Base-by-base conservation (phyloP, 1,284 basidiomycete species). In the Apiotrichum sp. region DNA sequence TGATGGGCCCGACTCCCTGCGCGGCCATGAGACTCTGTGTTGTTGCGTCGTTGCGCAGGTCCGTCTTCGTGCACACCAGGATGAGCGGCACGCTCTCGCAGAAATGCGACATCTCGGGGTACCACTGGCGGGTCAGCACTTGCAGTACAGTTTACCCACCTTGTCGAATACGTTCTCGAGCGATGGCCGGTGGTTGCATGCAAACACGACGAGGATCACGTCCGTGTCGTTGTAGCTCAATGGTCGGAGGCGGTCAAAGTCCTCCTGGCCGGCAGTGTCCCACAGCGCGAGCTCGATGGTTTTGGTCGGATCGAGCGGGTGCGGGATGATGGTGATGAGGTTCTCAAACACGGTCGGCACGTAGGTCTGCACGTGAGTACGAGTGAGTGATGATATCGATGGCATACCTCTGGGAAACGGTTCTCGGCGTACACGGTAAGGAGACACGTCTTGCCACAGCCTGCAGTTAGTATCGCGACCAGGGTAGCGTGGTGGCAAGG, bases 241-340 rank as follows among this genome's bases (percentile, higher is more conserved):
- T 32, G 93, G 93, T 62, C 93, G 83, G 62, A 98, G 80, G 61
- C 93, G 83, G 75, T 98, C 93, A 77, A 98, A 98, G 79, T 98
- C 93, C 78, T 98, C 93, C 77, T 98, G 93, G 22, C 95, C 93
- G 4, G 93, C 95, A 0, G 95, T 98, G 78, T 98, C 93, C 93
- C 93, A 98, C 35, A 98, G 81, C 4, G 93, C 93, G 38, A 98
- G 83, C 75, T 98, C 93, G 65, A 98, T 86, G 47, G 85, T 81
- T 77, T 95, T 96, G 55, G 87, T 86, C 3, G 74, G 69, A 43
- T 97, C 92, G 65, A 87, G 88, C 6, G 75, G 75, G 9, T 70
- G 66, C 43, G 86, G 82, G 50, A 96, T 86, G 66, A 88, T 85
- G 9, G 93, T 95, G 56, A 97, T 89, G 69, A 93, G 89, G 82